Percentiles rank a stretch among this genome's conserved stretches.
Evolutionary conservation across 441 rosid genomes (phyloP).

Genomic region (Sinapis alba): DNA sequence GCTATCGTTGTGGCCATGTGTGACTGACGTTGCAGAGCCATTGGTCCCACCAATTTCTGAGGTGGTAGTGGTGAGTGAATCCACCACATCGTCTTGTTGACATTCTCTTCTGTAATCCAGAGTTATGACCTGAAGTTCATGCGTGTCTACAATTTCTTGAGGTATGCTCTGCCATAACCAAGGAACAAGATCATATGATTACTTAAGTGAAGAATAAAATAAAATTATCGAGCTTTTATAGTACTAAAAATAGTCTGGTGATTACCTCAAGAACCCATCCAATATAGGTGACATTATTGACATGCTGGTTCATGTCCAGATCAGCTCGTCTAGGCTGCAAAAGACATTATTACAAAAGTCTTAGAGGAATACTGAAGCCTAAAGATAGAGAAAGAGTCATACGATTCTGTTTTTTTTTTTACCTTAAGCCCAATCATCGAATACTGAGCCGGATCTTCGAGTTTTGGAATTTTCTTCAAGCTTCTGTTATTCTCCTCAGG

Average conservation of each 20-base stretch:
- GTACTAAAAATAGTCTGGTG: too few species aligned
- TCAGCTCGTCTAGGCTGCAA: conserved; percentile 92
- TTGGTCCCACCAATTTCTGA: background rate
- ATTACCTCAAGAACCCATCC: conserved; percentile 98
- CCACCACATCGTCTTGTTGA: conserved; percentile 86
- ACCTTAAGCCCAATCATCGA: conserved; percentile 87
- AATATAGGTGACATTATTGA: conserved; percentile 85
- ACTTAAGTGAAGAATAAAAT: too few species aligned
- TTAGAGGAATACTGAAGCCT: background rate
- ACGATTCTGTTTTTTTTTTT: background rate
- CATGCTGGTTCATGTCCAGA: conserved; percentile 98
- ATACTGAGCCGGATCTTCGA: conserved; percentile 73
- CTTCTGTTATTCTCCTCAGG: conserved; percentile 83
- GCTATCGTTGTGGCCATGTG: conserved; percentile 34
- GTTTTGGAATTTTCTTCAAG: conserved; percentile 70
- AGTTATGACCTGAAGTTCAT: conserved; percentile 85
- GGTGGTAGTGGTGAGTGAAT: conserved; percentile 67
- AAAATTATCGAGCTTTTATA: too few species aligned
- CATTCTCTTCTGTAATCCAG: conserved; percentile 88
- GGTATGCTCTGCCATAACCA: conserved; percentile 80
- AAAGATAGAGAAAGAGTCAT: conserved; percentile 15
- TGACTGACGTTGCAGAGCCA: conserved; percentile 50
- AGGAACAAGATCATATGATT: conserved; percentile 10
- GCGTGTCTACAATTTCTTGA: conserved; percentile 84
- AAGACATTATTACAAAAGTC: conserved; percentile 22